phyloP scores from a whole-genome alignment of 23 red algal species.

The Gracilaria caudata region DNA sequence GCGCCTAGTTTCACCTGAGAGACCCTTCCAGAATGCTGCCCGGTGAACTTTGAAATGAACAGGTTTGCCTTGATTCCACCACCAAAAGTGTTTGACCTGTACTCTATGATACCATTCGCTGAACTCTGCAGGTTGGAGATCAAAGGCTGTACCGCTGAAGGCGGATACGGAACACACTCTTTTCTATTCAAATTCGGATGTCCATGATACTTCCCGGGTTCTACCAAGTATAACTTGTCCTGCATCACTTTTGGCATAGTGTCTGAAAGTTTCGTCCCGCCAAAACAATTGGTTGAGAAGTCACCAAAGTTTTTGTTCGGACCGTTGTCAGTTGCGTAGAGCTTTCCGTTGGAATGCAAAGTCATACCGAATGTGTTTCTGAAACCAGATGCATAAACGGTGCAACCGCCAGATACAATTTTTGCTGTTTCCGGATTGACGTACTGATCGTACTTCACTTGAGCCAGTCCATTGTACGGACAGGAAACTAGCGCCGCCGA shows the following conservation, averaged over 20 bases:
- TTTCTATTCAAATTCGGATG: constrained; percentile 77
- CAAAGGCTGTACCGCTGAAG: constrained; percentile 55
- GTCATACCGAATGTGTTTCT: constrained; percentile 74
- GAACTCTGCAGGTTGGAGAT: constrained; percentile 53
- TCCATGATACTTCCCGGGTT: constrained; percentile 64
- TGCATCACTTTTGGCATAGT: constrained; percentile 31
- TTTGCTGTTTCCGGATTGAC: constrained; percentile 52
- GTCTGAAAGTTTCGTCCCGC: constrained; percentile 37
- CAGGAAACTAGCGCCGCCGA: constrained; percentile 63
- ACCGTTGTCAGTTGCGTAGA: constrained; percentile 67
- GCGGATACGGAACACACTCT: constrained; percentile 56
- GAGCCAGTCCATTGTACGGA: constrained; percentile 41
- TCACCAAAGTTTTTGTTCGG: constrained; percentile 74
- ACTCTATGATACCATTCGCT: constrained; percentile 67
- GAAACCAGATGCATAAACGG: constrained; percentile 62
- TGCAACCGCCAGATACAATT: constrained; percentile 50
- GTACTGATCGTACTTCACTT: constrained; percentile 68
- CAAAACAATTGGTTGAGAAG: constrained; percentile 57
- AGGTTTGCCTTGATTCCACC: constrained; percentile 67
- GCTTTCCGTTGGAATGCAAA: constrained; percentile 64
- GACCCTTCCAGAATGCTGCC: constrained; percentile 39
- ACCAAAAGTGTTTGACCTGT: constrained; percentile 71
- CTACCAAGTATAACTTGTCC: constrained; percentile 56
- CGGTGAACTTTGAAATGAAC: constrained; percentile 69
- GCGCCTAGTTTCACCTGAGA: constrained; percentile 48